These are phyloP conservation scores for Daldinia sp. DNA, from an alignment of 2,329 filamentous ascomycete genomes.

Conservation along the genomic window DNA sequence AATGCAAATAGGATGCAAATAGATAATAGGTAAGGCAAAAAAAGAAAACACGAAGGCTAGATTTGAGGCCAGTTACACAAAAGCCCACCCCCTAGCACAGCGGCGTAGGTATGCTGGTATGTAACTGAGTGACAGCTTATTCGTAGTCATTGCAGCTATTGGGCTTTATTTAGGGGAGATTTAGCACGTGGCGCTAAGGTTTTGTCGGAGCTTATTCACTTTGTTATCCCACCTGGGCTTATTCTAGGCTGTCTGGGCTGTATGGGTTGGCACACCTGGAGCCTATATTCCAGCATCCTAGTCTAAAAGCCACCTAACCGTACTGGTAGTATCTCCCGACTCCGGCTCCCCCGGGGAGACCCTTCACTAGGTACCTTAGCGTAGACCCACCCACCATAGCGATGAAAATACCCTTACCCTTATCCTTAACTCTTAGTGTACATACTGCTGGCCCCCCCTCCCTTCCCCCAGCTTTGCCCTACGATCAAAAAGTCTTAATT, in stretches of 20 bases:
- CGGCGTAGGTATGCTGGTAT: conserved; percentile 1
- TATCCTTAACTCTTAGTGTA: conserved; percentile 1
- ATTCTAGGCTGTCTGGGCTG: no score
- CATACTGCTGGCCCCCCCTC: neutral
- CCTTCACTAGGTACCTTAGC: conserved; percentile 1
- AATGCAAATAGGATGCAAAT: neutral
- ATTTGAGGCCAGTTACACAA: conserved; percentile 38
- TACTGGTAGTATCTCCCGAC: conserved; percentile 23
- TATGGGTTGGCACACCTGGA: neutral
- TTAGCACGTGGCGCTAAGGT: conserved; percentile 37
- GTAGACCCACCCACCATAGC: conserved; percentile 5
- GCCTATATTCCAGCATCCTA: conserved; percentile 9
- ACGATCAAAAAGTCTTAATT: conserved; percentile 6
- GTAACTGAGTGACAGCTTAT: neutral
- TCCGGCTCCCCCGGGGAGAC: conserved; percentile 14
- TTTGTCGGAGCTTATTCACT: conserved; percentile 31
- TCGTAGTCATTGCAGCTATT: neutral
- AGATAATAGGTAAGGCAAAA: conserved; percentile 2
- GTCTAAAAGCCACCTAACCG: conserved; percentile 23
- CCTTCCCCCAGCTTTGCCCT: conserved; percentile 2
- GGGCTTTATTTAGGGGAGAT: conserved; percentile 28
- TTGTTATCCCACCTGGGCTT: conserved; percentile 1
- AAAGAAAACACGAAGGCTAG: conserved; percentile 21
- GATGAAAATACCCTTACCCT: conserved; percentile 12
- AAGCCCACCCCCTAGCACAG: conserved; percentile 12